phyloP scores from a whole-genome alignment of 169 alveolate species.

The Plasmodium gallinaceum region DNA sequence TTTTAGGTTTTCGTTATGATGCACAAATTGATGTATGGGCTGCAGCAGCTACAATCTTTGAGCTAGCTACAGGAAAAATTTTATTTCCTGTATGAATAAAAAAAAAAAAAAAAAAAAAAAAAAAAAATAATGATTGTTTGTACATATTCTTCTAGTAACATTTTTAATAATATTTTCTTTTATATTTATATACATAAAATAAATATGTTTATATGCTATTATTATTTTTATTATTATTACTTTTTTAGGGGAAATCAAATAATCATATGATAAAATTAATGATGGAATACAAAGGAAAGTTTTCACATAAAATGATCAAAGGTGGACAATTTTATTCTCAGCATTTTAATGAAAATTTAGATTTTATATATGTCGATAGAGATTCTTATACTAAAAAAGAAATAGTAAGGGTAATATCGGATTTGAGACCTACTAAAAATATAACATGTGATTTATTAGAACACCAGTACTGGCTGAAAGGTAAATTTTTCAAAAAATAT shows the following conservation, averaged over 20 bases:
- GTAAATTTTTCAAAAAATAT: constrained; percentile 23
- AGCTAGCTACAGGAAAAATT: constrained; percentile 97
- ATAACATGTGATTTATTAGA: constrained; percentile 87
- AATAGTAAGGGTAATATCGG: constrained; percentile 83
- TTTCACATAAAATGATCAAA: constrained; percentile 92
- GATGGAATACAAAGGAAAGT: constrained; percentile 95
- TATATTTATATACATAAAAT: neutral
- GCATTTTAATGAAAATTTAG: constrained; percentile 90
- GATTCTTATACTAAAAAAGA: constrained; percentile 89
- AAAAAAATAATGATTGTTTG: constrained; percentile 75
- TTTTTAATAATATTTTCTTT: constrained; percentile 48
- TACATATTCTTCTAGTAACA: constrained; percentile 83
- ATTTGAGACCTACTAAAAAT: constrained; percentile 86
- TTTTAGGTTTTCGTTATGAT: constrained; percentile 94
- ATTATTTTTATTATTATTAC: neutral
- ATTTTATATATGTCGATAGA: constrained; percentile 83
- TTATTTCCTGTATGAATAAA: constrained; percentile 90
- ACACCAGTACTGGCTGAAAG: constrained; percentile 84
- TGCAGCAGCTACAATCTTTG: constrained; percentile 96
- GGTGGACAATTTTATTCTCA: constrained; percentile 90
- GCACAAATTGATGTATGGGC: constrained; percentile 96
- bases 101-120: constrained; percentile 18
- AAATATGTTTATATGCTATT: neutral
- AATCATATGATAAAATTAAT: constrained; percentile 96
- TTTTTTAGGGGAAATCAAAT: constrained; percentile 93